Conservation (phyloP, 2,329 filamentous ascomycete genomes). For the Nigrograna mackinnonii region DNA sequence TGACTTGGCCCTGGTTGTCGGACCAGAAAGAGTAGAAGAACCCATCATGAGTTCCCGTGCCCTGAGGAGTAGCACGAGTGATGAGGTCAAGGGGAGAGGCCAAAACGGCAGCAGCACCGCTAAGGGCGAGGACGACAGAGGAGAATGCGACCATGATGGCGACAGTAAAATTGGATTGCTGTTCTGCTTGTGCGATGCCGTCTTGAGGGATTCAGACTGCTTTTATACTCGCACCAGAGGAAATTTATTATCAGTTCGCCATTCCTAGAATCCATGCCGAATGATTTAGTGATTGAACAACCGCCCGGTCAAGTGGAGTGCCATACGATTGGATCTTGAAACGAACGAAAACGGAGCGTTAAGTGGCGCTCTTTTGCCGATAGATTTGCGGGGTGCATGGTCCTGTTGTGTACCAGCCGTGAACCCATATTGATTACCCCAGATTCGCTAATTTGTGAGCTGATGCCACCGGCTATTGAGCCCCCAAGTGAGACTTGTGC, state of each 20-base stretch:
- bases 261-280: constrained; percentile 6
- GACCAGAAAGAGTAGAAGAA: constrained; percentile 59
- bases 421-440: constrained; percentile 8
- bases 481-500: no score
- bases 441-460: constrained; percentile 9
- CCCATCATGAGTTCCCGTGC: constrained; percentile 31
- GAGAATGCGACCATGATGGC: constrained; percentile 34
- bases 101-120: constrained; percentile 25
- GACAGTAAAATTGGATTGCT: no score
- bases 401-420: constrained; percentile 4
- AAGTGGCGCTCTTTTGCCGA: constrained; percentile 25
- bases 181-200: not conserved
- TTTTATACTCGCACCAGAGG: constrained; percentile 23
- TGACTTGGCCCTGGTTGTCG: constrained; percentile 53
- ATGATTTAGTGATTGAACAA: constrained; percentile 1
- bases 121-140: constrained; percentile 29
- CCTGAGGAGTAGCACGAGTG: constrained; percentile 20
- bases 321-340: not conserved
- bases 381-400: constrained; percentile 30
- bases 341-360: constrained; percentile 3
- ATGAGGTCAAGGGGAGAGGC: constrained; percentile 31
- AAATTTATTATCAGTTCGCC: constrained; percentile 11
- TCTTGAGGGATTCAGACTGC: constrained; percentile 1
- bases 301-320: constrained; percentile 16
- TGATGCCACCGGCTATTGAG: constrained; percentile 30